Base-by-base conservation (phyloP, 2,329 filamentous ascomycete genomes). In the Malbranchea cinnamomea region DNA sequence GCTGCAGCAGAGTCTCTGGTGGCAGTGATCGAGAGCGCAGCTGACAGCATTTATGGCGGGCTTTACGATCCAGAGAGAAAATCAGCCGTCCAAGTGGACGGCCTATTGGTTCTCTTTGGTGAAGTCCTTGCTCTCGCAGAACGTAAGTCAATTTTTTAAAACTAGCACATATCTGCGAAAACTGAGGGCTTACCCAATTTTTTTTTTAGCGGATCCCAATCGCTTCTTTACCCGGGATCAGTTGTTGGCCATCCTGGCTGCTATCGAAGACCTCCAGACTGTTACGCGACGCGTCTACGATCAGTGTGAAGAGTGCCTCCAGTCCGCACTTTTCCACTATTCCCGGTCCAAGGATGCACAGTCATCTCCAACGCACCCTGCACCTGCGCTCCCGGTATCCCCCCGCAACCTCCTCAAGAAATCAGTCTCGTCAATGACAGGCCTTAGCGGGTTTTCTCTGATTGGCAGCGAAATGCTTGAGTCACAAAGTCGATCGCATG, bases 41-140 rank as follows among this genome's bases (percentile, higher is more conserved):
- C 81, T 34, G 84, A 93, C 52, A 87, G 82, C 48, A 92, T 95
- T 43, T 79, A 81, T 34, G 87, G 87, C 32, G 87, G 87, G 1
- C 63, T 94, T 2, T 92, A 84, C 50, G 85, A 95, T 47, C 73
- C 75, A 14, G 68, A 71, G 11, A 71, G 80, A 8, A 79, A 85
- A 46, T 75, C 81, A 1, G 82, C 92, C 5, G 78, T 94, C 11
- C 81, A 81, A 43, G 80, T 91, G 38, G 87, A 95, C 44, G 85
- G 85, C 30, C 57, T 95, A 13, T 63, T 94, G 6, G 74, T 78
- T 3, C 63, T 95, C 9, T 66, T 95, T 1, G 85, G 83, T 30
- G 87, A 95, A 56, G 74, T 77, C 0, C 69, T 87, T 3, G 69
- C 82, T 2, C 81, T 93, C 37, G 61, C 91, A 36, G 71, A 75